Conservation (phyloP, 495 filamentous ascomycete genomes). For the Aspergillus avenaceus region DNA sequence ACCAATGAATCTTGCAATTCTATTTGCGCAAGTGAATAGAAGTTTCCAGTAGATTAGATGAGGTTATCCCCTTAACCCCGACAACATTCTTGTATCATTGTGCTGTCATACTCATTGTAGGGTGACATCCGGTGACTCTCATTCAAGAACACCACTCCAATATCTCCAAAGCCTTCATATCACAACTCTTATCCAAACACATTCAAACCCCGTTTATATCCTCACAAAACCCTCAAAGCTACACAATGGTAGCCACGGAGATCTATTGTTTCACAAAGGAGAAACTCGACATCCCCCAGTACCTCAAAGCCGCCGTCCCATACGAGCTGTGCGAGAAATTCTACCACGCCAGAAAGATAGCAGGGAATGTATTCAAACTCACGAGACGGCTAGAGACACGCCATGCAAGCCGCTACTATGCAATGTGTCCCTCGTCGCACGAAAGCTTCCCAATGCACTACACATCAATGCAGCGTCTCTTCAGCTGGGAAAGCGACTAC, state of each 20-base stretch:
- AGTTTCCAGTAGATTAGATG: too few species aligned
- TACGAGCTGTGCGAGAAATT: background rate
- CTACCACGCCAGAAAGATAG: background rate
- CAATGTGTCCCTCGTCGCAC: conserved; percentile 13
- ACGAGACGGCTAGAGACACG: conserved; percentile 6
- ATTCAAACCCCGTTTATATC: too few species aligned
- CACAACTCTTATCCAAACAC: too few species aligned
- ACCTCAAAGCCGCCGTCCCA: background rate
- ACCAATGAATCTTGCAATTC: too few species aligned
- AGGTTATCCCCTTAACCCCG: too few species aligned
- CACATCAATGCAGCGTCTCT: conserved; percentile 18
- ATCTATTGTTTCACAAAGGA: background rate
- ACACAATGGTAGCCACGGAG: background rate
- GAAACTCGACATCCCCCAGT: background rate
- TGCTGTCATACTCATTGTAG: too few species aligned
- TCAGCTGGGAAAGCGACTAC: conserved; percentile 14
- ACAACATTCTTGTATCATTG: too few species aligned
- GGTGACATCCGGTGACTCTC: too few species aligned
- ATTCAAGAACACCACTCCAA: too few species aligned
- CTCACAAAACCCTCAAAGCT: too few species aligned
- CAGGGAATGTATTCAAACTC: background rate
- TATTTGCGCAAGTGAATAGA: too few species aligned
- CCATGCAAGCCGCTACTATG: conserved; percentile 11
- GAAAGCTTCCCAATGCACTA: conserved; percentile 5
- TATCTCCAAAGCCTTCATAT: too few species aligned